These are phyloP conservation scores for carrot (Daucus carota) DNA, from an alignment of 129 eudicot species.

Conservation along the genomic window DH1_v3.0 NC_030382.2:55322501-55323000, in stretches of 20 bases:
- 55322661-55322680: conserved; percentile 13
- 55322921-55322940: too few species aligned
- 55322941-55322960: too few species aligned
- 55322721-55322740: not conserved
- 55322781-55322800: not conserved
- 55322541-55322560: conserved; percentile 5
- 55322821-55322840: too few species aligned
- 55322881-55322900: too few species aligned
- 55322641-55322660: not conserved
- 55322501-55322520: conserved; percentile 3
- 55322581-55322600: not conserved
- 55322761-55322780: not conserved
- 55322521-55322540: conserved; percentile 10
- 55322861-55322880: too few species aligned
- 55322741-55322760: not conserved
- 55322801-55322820: not conserved
- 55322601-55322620: not conserved
- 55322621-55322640: not conserved
- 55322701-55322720: not conserved
- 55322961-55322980: too few species aligned
- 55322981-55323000: too few species aligned
- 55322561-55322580: not conserved
- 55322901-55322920: too few species aligned
- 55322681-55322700: conserved; percentile 12
- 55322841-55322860: too few species aligned